Evolutionary conservation across 805 yeast species (phyloP), one percentile per base, ranked within the genome.

Genomic region (Sugiyamaella mastotermitis): DNA sequence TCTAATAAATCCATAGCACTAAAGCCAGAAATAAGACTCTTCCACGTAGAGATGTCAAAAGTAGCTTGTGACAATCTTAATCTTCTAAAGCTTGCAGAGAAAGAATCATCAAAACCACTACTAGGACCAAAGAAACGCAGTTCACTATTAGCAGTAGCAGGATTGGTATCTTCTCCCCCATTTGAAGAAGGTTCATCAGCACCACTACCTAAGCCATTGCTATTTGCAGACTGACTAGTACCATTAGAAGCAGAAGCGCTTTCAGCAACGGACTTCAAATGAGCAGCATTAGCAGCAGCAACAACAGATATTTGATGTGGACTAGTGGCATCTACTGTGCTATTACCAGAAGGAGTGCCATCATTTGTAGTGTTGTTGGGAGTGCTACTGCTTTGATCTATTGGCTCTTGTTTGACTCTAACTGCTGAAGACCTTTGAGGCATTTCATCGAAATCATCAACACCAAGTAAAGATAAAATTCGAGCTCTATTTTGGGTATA

Each of bases 31-130:
- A 40, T 35, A 10, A 40, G 10, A 10, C 21, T 15, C 10, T 21
- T 15, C 31, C 35, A 37, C 9, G 33, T 26, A 5, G 35, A 30
- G 19, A 35, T 18, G 19, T 40, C 43, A 15, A 28, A 25, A 3
- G 13, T 24, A 3, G 27, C 36, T 17, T 35, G 29, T 5, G 40
- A 16, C 26, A 40, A 13, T 19, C 41, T 21, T n/a, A 35, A 29
- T 22, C 40, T 16, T 14, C 30, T 31, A 22, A 37, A 37, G 16
- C 40, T 30, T 7, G 22, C 34, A 28, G 24, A 26, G 24, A 40
- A 37, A n/a, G 31, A 26, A 21, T 30, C 26, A 23, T 40, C 43
- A 28, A 40, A 40, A 14, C 43, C 43, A 30, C 40, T 35, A 15
- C 35, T 28, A n/a, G 33, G 33, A 7, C 43, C 43, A 19, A 40